Evolutionary conservation across 2,329 filamentous ascomycete genomes (phyloP).

Genomic region (Ophiocordyceps polyrhachis-furcata): DNA sequence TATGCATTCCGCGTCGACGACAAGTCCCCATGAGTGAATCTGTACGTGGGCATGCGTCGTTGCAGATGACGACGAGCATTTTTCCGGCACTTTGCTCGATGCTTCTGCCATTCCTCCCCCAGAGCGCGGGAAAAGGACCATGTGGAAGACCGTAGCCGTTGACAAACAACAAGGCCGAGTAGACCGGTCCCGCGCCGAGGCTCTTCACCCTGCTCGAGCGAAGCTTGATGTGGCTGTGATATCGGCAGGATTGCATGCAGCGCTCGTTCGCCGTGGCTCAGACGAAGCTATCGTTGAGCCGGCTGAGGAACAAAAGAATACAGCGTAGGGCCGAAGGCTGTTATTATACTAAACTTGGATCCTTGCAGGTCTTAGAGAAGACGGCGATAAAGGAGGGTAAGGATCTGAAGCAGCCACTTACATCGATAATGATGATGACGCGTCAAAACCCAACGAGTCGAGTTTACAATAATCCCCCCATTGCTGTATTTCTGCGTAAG

Average conservation of each 20-base stretch:
- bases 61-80: constrained; percentile 1
- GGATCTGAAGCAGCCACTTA: no score
- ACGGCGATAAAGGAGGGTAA: no score
- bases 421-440: no score
- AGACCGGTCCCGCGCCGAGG: constrained; percentile 1
- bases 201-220: constrained; percentile 2
- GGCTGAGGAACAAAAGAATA: no score
- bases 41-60: constrained; percentile 4
- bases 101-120: constrained; percentile 1
- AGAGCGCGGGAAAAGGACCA: constrained; percentile 2
- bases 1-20: constrained; percentile 12
- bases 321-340: no score
- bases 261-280: constrained; percentile 1
- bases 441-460: no score
- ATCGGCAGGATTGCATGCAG: constrained; percentile 3
- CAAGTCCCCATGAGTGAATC: constrained; percentile 20
- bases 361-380: no score
- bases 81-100: constrained; percentile 1
- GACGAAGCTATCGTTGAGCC: no score
- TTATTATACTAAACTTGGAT: no score
- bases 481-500: no score
- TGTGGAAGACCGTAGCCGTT: constrained; percentile 2
- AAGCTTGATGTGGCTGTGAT: constrained; percentile 4
- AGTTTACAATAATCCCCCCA: no score
- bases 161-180: constrained; percentile 2